Percentiles rank a stretch among this genome's conserved stretches.
These are phyloP conservation scores for Allomyces macrogynus DNA, from an alignment of 192 early-diverging fungal genomes.

Conservation along the genomic window DNA sequence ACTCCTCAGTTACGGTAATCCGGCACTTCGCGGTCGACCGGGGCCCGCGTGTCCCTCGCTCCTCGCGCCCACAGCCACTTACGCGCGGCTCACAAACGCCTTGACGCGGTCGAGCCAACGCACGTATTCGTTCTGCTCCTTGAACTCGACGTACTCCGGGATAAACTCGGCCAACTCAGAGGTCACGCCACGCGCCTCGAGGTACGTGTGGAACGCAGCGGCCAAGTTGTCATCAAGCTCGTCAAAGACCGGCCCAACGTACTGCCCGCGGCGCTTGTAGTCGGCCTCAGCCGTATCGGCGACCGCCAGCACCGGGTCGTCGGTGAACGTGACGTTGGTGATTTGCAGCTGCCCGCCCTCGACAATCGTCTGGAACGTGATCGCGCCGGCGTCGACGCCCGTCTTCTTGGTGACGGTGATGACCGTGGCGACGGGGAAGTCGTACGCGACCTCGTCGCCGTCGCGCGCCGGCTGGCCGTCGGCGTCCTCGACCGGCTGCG, in stretches of 20 bases:
- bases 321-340: slow-evolving; percentile 53
- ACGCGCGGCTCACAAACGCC: slow-evolving; percentile 47
- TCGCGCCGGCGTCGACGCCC: slow-evolving; percentile 44
- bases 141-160: slow-evolving; percentile 72
- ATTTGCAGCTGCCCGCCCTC: slow-evolving; percentile 73
- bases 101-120: slow-evolving; percentile 67
- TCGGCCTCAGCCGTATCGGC: slow-evolving; percentile 57
- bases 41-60: too few species aligned
- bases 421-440: slow-evolving; percentile 42
- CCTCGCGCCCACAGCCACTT: slow-evolving; percentile 3
- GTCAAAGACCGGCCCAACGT: slow-evolving; percentile 77
- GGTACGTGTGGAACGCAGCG: slow-evolving; percentile 44
- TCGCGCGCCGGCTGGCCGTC: slow-evolving; percentile 35
- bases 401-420: slow-evolving; percentile 65
- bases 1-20: too few species aligned
- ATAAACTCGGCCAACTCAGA: slow-evolving; percentile 62
- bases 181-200: slow-evolving; percentile 78
- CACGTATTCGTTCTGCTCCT: slow-evolving; percentile 87
- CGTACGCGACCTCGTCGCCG: slow-evolving; percentile 34
- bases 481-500: slow-evolving; percentile 25
- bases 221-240: slow-evolving; percentile 72
- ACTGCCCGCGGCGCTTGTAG: slow-evolving; percentile 66
- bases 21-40: too few species aligned
- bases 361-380: slow-evolving; percentile 58
- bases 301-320: slow-evolving; percentile 36